Evolutionary conservation across 106 monocot species (phyloP).

Genomic region (Dioscorea dumetorum): DNA sequence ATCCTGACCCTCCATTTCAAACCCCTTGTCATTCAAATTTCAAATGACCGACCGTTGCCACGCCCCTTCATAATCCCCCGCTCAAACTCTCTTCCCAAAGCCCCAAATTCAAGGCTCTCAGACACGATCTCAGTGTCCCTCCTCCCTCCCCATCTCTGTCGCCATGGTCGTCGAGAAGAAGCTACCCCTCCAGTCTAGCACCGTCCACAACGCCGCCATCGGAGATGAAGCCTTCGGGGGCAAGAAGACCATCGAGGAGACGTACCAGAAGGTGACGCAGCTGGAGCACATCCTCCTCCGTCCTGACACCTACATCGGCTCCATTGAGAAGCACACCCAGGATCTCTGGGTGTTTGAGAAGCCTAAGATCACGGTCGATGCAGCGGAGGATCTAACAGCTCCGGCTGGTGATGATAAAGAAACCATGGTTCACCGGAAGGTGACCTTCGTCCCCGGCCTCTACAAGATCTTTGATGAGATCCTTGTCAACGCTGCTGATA

Average conservation of each 20-base stretch:
- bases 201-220: constrained; percentile 45
- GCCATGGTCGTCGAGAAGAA: constrained; percentile 39
- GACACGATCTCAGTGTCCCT: constrained; percentile 47
- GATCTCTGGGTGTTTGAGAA: constrained; percentile 62
- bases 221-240: constrained; percentile 5
- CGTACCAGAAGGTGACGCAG: constrained; percentile 98
- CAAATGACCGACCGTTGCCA: constrained; percentile 17
- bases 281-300: constrained; percentile 99
- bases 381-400: no score
- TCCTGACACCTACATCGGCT: constrained; percentile 96
- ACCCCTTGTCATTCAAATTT: constrained; percentile 5
- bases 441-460: constrained; percentile 89
- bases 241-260: constrained; percentile 82
- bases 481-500: constrained; percentile 98
- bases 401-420: constrained; percentile 19
- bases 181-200: constrained; percentile 68
- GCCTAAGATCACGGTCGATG: no score
- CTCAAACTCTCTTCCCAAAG: not conserved
- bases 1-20: not conserved
- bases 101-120: not conserved
- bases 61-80: not conserved
- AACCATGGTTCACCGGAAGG: constrained; percentile 58
- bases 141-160: constrained; percentile 4
- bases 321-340: constrained; percentile 87
- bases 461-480: constrained; percentile 99